Percentiles rank a stretch among this genome's conserved stretches.
Evolutionary conservation across 805 yeast genomes (phyloP).

Genomic region (Saturnispora dispora): DNA sequence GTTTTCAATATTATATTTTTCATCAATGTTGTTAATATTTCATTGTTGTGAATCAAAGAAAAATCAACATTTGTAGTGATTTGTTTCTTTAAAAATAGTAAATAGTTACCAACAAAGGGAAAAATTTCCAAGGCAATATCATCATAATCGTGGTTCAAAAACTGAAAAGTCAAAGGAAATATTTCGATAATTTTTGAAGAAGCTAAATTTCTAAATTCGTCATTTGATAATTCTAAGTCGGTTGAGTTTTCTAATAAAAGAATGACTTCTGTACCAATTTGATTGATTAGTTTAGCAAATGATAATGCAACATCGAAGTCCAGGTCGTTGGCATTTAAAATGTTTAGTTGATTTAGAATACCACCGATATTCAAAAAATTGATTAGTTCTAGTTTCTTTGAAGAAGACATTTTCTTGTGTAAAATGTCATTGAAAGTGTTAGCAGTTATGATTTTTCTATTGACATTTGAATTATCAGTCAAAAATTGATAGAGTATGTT

Average conservation of each 20-base stretch:
- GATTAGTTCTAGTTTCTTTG: slow-evolving; percentile 54
- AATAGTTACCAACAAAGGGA: slow-evolving; percentile 67
- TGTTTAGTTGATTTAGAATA: slow-evolving; percentile 33
- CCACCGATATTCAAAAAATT: slow-evolving; percentile 58
- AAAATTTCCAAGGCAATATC: slow-evolving; percentile 80
- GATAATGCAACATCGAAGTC: slow-evolving; percentile 63
- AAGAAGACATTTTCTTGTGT: slow-evolving; percentile 49
- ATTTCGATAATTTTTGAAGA: slow-evolving; percentile 45
- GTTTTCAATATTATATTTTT: slow-evolving; percentile 66
- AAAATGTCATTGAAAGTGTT: slow-evolving; percentile 44
- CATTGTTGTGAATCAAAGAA: slow-evolving; percentile 27
- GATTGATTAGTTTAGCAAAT: slow-evolving; percentile 63
- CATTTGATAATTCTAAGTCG: slow-evolving; percentile 29
- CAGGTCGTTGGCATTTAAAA: slow-evolving; percentile 33
- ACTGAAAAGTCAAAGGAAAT: slow-evolving; percentile 64
- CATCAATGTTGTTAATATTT: slow-evolving; percentile 54
- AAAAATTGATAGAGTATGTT: slow-evolving; percentile 51
- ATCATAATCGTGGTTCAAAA: slow-evolving; percentile 76
- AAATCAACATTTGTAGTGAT: slow-evolving; percentile 27
- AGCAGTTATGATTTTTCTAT: slow-evolving; percentile 50
- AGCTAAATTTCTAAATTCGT: slow-evolving; percentile 29
- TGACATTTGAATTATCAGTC: slow-evolving; percentile 23
- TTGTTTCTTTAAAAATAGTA: slow-evolving; percentile 58
- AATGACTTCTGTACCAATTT: slow-evolving; percentile 70
- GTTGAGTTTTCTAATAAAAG: slow-evolving; percentile 49